Base-by-base conservation (phyloP, 2,329 filamentous ascomycete genomes). In the Pseudovirgaria hyperparasitica region DNA sequence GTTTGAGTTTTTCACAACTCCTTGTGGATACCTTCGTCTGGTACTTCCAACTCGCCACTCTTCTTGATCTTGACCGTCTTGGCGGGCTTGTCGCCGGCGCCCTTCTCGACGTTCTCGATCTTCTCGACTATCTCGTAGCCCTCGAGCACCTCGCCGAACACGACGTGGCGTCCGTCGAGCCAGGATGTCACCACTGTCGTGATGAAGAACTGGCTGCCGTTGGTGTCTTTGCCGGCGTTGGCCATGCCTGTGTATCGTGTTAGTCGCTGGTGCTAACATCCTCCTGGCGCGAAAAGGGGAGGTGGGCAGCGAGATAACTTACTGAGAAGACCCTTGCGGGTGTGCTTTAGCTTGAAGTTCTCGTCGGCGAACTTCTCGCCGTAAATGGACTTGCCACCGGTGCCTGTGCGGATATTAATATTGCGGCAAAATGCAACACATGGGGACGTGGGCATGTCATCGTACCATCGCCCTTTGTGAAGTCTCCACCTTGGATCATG, bases 261-360 rank as follows among this genome's bases (percentile, higher is more conserved):
- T 23, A 39, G 37, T 22, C 9, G n/a, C 19, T 2, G 16, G 14
- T 19, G 17, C 5, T 27, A 9, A 16, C 4, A 6, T 21, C 5
- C 9, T 5, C 27, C 21, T 16, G 12, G n/a, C 23, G 16, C 16
- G 10, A 17, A 12, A 23, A 14, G 6, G 21, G n/a, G 10, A n/a
- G 16, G 17, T n/a, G n/a, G n/a, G n/a, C n/a, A n/a, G n/a, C n/a
- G n/a, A n/a, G n/a, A 19, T 14, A 14, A 43, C 66, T 43, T 65
- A 67, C 65, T 84, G 40, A 90, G 64, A 27, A 82, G 63, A 47
- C 82, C 82, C 58, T 75, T 77, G 71, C 84, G 85, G 65, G 68
- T 72, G 74, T 92, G 82, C 57, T 85, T 86, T 52, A 87, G 70
- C 76, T 90, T 87, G 71, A 92, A 90, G 77, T 87, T 90, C 75